Conservation (phyloP, 139 green algal species). For the Chlorella vulgaris region DNA sequence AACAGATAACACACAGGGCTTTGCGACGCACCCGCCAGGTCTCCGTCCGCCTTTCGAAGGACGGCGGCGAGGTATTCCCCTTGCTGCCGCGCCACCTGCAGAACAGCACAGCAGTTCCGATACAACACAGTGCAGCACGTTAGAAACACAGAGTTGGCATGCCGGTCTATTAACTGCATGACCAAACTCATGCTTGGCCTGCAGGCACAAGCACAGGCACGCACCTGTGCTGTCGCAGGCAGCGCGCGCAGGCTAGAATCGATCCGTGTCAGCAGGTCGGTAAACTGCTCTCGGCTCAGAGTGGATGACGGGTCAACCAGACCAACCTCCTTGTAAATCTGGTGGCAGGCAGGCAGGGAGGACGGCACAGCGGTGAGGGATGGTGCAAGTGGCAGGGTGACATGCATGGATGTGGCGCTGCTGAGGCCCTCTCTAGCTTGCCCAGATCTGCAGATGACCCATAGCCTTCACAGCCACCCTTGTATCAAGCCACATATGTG, state of each 20-base stretch:
- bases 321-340: conserved; percentile 40
- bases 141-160: no score
- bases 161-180: neutral
- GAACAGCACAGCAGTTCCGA: neutral
- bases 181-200: no score
- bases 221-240: conserved; percentile 81
- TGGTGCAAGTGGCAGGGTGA: neutral
- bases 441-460: no score
- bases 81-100: conserved; percentile 88
- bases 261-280: conserved; percentile 72
- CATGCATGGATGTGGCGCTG: no score
- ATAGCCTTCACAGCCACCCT: no score
- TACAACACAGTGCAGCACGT: neutral
- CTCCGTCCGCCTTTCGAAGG: conserved; percentile 5
- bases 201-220: no score
- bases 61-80: conserved; percentile 79
- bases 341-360: neutral
- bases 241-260: conserved; percentile 74
- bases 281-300: conserved; percentile 75
- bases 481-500: no score
- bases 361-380: neutral
- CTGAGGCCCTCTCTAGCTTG: no score
- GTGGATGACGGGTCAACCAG: conserved; percentile 33
- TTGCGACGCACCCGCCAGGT: neutral
- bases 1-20: neutral